Percentiles rank a stretch among this genome's conserved stretches.
These are phyloP conservation scores for Calonectria montana DNA, from an alignment of 2,329 filamentous ascomycete species.

Conservation along the genomic window DNA sequence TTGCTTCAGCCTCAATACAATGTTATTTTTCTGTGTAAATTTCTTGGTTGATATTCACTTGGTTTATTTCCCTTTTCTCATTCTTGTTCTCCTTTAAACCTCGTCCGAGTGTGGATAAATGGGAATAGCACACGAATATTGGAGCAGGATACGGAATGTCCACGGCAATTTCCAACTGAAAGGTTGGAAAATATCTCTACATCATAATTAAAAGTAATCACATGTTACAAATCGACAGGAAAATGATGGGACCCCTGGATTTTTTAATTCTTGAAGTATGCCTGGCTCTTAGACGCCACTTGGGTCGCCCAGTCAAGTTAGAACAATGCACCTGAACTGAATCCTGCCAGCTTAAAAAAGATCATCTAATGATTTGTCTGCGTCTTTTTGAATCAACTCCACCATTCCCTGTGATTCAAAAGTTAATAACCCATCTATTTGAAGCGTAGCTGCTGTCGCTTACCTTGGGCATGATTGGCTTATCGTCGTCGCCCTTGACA, in stretches of 20 bases:
- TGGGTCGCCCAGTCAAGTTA: too few relatives aligned
- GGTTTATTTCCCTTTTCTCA: background rate
- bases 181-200: background rate
- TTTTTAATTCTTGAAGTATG: background rate
- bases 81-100: background rate
- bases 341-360: slow-evolving; percentile 67
- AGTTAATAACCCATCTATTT: slow-evolving; percentile 37
- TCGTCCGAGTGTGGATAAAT: background rate
- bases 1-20: background rate
- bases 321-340: slow-evolving; percentile 4
- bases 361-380: slow-evolving; percentile 91
- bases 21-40: background rate
- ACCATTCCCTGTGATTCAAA: slow-evolving; percentile 80
- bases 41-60: background rate
- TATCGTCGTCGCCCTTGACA: slow-evolving; percentile 78
- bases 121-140: background rate
- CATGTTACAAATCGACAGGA: too few relatives aligned
- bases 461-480: slow-evolving; percentile 93
- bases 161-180: background rate
- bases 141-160: too few relatives aligned
- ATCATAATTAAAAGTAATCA: background rate
- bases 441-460: slow-evolving; percentile 39
- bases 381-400: slow-evolving; percentile 91
- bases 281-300: background rate
- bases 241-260: background rate